Conservation (phyloP, 495 filamentous ascomycete genomes). For the Cenococcum geophilum region DNA sequence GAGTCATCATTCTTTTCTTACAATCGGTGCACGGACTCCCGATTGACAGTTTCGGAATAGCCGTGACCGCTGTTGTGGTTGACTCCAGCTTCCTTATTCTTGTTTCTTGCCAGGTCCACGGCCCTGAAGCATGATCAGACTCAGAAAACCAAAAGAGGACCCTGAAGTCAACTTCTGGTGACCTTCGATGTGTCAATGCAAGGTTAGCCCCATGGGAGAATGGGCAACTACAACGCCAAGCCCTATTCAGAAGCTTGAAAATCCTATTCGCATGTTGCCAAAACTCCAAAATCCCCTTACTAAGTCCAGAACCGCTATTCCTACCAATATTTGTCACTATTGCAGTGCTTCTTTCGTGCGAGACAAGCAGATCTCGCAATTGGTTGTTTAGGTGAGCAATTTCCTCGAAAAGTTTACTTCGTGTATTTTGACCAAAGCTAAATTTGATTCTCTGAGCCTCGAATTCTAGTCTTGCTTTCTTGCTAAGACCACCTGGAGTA, state of each 20-base stretch:
- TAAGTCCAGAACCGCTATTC: background rate
- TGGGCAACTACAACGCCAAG: constrained; percentile 13
- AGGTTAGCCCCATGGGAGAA: constrained; percentile 8
- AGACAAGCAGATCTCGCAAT: constrained; percentile 14
- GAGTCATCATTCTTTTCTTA: too few relatives aligned
- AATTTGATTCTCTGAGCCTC: constrained; percentile 22
- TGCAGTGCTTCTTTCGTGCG: constrained; percentile 10
- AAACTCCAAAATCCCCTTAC: constrained; percentile 5
- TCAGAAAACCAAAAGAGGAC: constrained; percentile 4
- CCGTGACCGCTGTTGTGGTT: background rate
- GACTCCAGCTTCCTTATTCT: background rate
- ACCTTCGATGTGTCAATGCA: constrained; percentile 2
- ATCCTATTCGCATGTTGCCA: constrained; percentile 16
- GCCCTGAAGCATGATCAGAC: background rate
- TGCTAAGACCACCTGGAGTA: background rate
- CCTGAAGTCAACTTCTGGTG: constrained; percentile 4
- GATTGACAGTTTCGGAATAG: background rate
- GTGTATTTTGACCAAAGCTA: constrained; percentile 29
- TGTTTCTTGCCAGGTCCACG: constrained; percentile 1
- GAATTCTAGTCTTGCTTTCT: background rate
- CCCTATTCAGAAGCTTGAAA: constrained; percentile 9
- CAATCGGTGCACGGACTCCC: too few relatives aligned
- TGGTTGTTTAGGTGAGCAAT: constrained; percentile 16
- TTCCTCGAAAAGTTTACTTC: constrained; percentile 32
- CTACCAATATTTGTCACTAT: background rate